A percentile compares a stretch with the other conserved stretches of the same genome.
Evolutionary conservation across 2,329 filamentous ascomycete species (phyloP).

Genomic region (Alternaria triticimaculans): DNA sequence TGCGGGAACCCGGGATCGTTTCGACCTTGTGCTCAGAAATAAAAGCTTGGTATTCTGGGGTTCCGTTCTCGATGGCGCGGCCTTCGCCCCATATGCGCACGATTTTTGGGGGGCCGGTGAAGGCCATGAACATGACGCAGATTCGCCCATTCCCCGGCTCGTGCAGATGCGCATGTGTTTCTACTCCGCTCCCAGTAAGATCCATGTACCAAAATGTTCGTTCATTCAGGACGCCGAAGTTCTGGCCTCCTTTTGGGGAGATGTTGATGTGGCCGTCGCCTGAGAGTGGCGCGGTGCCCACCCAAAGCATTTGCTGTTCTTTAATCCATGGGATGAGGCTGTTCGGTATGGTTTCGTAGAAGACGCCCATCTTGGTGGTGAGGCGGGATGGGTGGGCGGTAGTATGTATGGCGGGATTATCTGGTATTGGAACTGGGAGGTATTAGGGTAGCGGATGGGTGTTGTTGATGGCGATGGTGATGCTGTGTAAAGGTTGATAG

Average conservation of each 20-base stretch:
- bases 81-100: conserved; percentile 53
- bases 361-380: conserved; percentile 47
- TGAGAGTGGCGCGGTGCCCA: conserved; percentile 52
- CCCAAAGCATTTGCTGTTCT: conserved; percentile 54
- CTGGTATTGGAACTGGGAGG: neutral
- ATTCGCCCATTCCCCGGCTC: conserved; percentile 53
- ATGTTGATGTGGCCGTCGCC: conserved; percentile 54
- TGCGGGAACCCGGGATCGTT: conserved; percentile 47
- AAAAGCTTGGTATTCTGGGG: conserved; percentile 43
- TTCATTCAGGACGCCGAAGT: conserved; percentile 46
- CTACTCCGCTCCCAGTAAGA: conserved; percentile 52
- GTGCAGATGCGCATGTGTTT: conserved; percentile 53
- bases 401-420: neutral
- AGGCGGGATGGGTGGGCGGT: too few species aligned
- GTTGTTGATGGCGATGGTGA: neutral
- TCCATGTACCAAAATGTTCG: conserved; percentile 55
- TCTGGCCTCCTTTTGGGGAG: conserved; percentile 53
- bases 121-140: conserved; percentile 53
- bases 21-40: conserved; percentile 43
- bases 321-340: conserved; percentile 52
- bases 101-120: conserved; percentile 52
- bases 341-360: conserved; percentile 52
- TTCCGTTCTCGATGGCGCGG: conserved; percentile 48
- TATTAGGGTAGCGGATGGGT: neutral
- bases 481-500: neutral